Percentiles rank a stretch among this genome's conserved stretches.
phyloP scores from a whole-genome alignment of 495 filamentous ascomycete species.

The Friedmanniomyces simplex region DNA sequence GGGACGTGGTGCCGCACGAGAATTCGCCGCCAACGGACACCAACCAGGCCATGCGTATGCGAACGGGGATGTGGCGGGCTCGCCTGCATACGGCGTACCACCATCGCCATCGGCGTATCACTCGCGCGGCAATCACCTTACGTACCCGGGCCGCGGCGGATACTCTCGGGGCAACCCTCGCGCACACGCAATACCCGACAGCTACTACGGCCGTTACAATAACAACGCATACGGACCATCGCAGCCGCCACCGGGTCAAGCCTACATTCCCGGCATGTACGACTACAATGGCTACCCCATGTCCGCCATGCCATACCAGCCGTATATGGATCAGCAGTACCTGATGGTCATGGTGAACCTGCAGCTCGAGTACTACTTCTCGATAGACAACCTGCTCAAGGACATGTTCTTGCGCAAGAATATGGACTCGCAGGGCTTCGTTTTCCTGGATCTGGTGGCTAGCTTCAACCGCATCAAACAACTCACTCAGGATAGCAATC shows the following conservation, averaged over 20 bases:
- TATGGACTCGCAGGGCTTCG: constrained; percentile 92
- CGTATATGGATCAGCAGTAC: constrained; percentile 4
- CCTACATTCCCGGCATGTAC: constrained; percentile 22
- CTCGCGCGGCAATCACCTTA: constrained; percentile 5
- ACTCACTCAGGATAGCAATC: constrained; percentile 59
- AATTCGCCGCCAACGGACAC: constrained; percentile 15
- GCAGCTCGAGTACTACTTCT: constrained; percentile 78
- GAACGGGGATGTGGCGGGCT: constrained; percentile 18
- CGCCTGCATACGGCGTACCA: constrained; percentile 20
- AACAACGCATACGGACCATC: constrained; percentile 19
- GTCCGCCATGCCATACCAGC: constrained; percentile 48
- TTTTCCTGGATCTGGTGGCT: constrained; percentile 65
- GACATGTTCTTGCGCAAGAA: constrained; percentile 78
- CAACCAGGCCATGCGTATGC: constrained; percentile 14
- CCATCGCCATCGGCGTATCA: constrained; percentile 17
- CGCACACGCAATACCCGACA: constrained; percentile 29
- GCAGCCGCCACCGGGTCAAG: constrained; percentile 20
- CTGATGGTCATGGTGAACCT: constrained; percentile 3
- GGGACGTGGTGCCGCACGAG: constrained; percentile 20
- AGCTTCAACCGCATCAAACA: constrained; percentile 74
- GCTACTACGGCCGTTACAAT: constrained; percentile 23
- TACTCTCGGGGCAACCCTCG: constrained; percentile 20
- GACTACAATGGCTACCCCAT: constrained; percentile 40
- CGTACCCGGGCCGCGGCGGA: constrained; percentile 9
- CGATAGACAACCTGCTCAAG: constrained; percentile 90